Evolutionary conservation across 2,329 filamentous ascomycete genomes (phyloP), one percentile per base, ranked within the genome.

Genomic region (Ophiostoma pallidulum): DNA sequence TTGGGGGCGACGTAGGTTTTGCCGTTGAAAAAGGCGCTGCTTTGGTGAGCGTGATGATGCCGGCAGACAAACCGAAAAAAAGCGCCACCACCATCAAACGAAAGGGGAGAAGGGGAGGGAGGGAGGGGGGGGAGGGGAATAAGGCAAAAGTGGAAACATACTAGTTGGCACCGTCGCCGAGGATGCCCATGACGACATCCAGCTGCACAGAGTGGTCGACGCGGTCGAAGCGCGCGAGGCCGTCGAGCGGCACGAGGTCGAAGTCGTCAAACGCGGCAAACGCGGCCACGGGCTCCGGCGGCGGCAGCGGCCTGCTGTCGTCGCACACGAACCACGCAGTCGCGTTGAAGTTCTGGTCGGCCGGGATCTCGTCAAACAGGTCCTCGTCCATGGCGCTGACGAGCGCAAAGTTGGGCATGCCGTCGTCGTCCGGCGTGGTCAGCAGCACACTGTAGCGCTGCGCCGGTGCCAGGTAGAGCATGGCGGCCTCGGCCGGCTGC

Each of bases 241-340:
- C 74, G 58, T 94, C 86, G 45, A 75, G 70, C 0, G 88, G 84
- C 0, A 82, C 72, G 0, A 94, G 73, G 0, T 66, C 73, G 52
- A 85, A 78, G 59, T 94, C 89, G 56, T 94, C 86, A 47, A 84
- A 80, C 6, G 33, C 75, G 18, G 80, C 66, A 41, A 86, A 78
- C 6, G 75, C 72, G 33, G 80, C 71, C 2, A 90, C 59, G 0
- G 70, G 46, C 0, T 74, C 70, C 1, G 86, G 69, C 0, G 68
- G 60, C 1, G 76, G 74, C 0, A 74, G 62, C 0, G 66, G 54
- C 18, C 73, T 67, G 9, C 61, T 50, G 1, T 65, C 57, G 53
- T 82, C 70, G 57, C 83, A 83, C 8, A 75, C 70, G 1, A 84
- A 67, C 76, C 77, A 82, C 7, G 75, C 78, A 0, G 79, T 82